Conservation (phyloP, 129 eudicot genomes). For the Tanacetum coccineum region DNA sequence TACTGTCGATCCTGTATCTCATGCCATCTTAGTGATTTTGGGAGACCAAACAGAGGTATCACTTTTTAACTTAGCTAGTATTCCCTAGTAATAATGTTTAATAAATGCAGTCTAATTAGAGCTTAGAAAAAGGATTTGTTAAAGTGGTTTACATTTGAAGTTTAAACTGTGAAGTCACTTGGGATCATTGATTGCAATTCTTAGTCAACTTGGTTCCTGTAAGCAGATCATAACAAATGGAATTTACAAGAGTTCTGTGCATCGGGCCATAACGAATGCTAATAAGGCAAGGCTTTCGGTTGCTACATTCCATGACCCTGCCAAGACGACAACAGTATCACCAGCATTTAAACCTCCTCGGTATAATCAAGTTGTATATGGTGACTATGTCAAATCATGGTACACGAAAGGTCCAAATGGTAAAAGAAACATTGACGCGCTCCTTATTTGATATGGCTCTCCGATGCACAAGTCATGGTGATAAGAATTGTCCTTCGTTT, state of each 20-base stretch:
- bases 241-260: conserved; percentile 63
- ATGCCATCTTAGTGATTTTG: conserved; percentile 81
- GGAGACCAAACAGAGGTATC: conserved; percentile 99
- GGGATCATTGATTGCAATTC: conserved; percentile 2
- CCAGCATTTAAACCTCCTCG: conserved; percentile 65
- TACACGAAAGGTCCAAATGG: conserved; percentile 99
- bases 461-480: not conserved
- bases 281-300: conserved; percentile 69
- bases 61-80: too few species aligned
- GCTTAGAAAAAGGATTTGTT: too few species aligned
- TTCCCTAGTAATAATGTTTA: too few species aligned
- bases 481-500: not conserved
- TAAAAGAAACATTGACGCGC: conserved; percentile 83
- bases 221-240: conserved; percentile 87
- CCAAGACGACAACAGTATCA: conserved; percentile 50
- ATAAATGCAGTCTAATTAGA: too few species aligned
- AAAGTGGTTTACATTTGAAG: not conserved
- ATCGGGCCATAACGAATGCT: conserved; percentile 82
- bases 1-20: conserved; percentile 57
- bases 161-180: too few species aligned
- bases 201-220: conserved; percentile 8
- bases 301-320: conserved; percentile 96
- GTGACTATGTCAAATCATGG: conserved; percentile 86
- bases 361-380: conserved; percentile 64
- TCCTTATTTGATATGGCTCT: conserved; percentile 24